Evolutionary conservation across 2,329 filamentous ascomycete species (phyloP), one percentile per base, ranked within the genome.

Genomic region (Lojkania enalia): DNA sequence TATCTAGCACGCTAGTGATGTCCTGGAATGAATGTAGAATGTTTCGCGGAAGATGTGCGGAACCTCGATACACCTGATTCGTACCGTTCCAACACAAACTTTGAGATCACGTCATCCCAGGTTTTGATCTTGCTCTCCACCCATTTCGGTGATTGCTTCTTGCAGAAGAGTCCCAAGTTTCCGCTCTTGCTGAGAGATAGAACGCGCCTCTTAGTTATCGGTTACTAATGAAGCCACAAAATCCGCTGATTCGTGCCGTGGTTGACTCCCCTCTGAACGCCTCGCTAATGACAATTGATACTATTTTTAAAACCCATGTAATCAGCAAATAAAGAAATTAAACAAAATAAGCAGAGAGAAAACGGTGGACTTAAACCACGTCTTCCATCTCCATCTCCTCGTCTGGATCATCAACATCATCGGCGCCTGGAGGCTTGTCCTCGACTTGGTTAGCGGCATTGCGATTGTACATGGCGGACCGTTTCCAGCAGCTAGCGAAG

Each of bases 401-500:
- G 65, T 90, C 77, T n/a, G n/a, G n/a, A 64, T 90, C 90, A 65
- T 88, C 74, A 14, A 78, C 77, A 16, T 85, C 83, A 19, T 79
- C 78, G 49, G 64, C 50, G 20, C 61, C 59, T 3, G 70, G 54
- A 2, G 54, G 55, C 14, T 46, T 45, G 18, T 52, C 54, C 15
- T 47, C 42, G 42, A 57, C 48, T 43, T 75, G 71, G 15, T 75
- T 76, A 2, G 72, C 75, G 33, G 74, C 66, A 49, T 77, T 76
- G 53, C 79, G 73, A 44, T 78, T 74, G 57, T 71, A 86, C 64
- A 90, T 86, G 2, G 81, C 77, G 66, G 86, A 89, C 45, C 96
- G 73, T 57, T 86, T 86, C 84, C 90, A 97, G 55, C 86, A 85
- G 67, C 90, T 92, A 39, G 88, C 86, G 65, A 95, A 96, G 2